Conservation (phyloP, 179 eudicot genomes). For the Spinacia oleracea region DNA sequence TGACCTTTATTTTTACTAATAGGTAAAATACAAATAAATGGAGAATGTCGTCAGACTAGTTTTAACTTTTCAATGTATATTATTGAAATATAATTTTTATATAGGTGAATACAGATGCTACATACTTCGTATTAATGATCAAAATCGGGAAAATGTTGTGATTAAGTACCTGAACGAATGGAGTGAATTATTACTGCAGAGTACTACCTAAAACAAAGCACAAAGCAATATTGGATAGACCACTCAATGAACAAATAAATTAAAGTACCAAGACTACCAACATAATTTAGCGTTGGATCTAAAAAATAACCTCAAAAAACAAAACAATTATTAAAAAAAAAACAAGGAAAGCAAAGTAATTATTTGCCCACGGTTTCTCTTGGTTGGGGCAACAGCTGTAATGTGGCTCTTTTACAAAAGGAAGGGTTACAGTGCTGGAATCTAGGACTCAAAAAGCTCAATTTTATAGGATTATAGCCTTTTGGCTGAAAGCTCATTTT, state of each 20-base stretch:
- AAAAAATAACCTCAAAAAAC: not conserved
- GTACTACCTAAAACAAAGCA: not conserved
- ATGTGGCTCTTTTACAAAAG: conserved; percentile 12
- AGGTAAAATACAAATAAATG: no score
- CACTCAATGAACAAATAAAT: conserved; percentile 6
- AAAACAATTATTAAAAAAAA: not conserved
- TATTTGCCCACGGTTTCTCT: conserved; percentile 23
- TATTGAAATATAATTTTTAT: no score
- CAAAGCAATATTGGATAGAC: conserved; percentile 16
- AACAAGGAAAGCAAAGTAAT: conserved; percentile 1
- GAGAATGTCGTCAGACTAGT: no score
- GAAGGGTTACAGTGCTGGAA: conserved; percentile 30
- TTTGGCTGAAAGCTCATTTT: conserved; percentile 44
- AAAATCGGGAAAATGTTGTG: no score
- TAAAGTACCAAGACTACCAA: no score
- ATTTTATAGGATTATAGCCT: conserved; percentile 23
- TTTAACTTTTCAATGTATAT: no score
- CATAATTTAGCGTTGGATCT: not conserved
- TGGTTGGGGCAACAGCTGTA: conserved; percentile 27
- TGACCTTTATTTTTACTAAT: no score
- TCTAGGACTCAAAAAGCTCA: conserved; percentile 39
- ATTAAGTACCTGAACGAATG: no score
- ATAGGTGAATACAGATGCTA: no score
- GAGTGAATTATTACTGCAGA: no score
- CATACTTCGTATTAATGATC: no score